Evolutionary conservation across 768 basidiomycete species (phyloP), one percentile per base, ranked within the genome.

Genomic region (Lanmaoa pseudosensibilis): DNA sequence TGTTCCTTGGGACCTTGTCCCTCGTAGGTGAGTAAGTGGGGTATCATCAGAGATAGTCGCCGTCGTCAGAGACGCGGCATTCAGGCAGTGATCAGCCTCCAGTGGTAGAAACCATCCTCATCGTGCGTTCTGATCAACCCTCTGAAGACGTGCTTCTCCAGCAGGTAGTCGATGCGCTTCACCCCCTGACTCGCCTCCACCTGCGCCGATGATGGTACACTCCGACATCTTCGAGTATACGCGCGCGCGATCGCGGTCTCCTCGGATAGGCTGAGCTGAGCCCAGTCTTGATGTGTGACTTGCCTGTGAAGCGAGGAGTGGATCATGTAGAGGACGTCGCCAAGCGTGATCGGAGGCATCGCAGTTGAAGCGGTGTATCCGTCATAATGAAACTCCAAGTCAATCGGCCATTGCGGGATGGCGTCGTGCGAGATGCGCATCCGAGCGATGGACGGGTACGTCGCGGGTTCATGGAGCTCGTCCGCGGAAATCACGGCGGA

Each of bases 321-420:
- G 41, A 87, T 73, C 46, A 76, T 76, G 52, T 75, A 69, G 46
- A 88, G 73, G 19, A 88, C 76, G 60, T 87, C 86, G n/a, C 78
- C 76, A 4, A 88, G 70, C 3, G 78, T 80, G 62, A 88, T 83
- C 3, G 80, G 78, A 2, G 75, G 75, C 21, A 63, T 53, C 3
- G 54, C 37, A 46, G 68, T 55, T 60, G 66, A 33, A 18, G 7
- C 37, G 55, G 67, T 34, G 49, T 65, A 70, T 43, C 33, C 71
- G 57, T 68, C 65, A 36, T 67, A 56, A 12, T 73, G 70, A 60
- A 74, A 77, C 44, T 77, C 72, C 48, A 88, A 67, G 55, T 81
- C 77, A 50, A 88, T 76, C 15, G 84, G 81, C 86, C 86, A 88
- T n/a, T 78, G 63, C 0, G 83, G 82, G 47, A 86, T 74, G 16